These are phyloP conservation scores for Jatropha podagrica DNA, from an alignment of 441 rosid genomes.

Conservation along the genomic window DNA sequence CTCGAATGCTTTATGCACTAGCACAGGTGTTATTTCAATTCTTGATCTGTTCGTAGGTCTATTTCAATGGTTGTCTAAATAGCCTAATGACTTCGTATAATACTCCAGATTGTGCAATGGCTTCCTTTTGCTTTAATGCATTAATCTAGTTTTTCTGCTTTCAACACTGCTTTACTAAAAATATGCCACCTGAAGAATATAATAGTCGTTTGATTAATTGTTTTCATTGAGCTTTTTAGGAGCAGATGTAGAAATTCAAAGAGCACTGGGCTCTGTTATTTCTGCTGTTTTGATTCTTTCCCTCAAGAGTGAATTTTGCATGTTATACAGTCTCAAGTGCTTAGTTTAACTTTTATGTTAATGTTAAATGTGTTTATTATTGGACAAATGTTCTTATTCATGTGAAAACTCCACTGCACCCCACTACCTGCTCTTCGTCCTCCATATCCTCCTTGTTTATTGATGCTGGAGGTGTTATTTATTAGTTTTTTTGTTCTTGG, in stretches of 20 bases:
- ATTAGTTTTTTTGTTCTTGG: slow-evolving; percentile 15
- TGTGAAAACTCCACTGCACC: background rate
- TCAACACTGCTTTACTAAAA: slow-evolving; percentile 12
- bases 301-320: background rate
- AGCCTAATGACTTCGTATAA: background rate
- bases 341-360: background rate
- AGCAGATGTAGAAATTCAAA: background rate
- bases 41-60: background rate
- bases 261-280: background rate
- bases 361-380: background rate
- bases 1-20: slow-evolving; percentile 83
- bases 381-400: background rate
- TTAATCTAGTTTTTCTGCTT: background rate
- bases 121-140: background rate
- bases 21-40: slow-evolving; percentile 58
- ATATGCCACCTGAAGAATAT: background rate
- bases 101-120: background rate
- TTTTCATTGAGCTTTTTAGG: slow-evolving; percentile 1
- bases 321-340: too few relatives aligned
- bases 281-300: background rate
- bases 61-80: background rate
- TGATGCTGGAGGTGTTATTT: background rate
- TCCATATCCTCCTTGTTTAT: background rate
- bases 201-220: background rate
- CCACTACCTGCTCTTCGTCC: background rate